Percentiles rank a stretch among this genome's conserved stretches.
Evolutionary conservation across 2,329 filamentous ascomycete species (phyloP).

Genomic region (Aspergillus sp.): DNA sequence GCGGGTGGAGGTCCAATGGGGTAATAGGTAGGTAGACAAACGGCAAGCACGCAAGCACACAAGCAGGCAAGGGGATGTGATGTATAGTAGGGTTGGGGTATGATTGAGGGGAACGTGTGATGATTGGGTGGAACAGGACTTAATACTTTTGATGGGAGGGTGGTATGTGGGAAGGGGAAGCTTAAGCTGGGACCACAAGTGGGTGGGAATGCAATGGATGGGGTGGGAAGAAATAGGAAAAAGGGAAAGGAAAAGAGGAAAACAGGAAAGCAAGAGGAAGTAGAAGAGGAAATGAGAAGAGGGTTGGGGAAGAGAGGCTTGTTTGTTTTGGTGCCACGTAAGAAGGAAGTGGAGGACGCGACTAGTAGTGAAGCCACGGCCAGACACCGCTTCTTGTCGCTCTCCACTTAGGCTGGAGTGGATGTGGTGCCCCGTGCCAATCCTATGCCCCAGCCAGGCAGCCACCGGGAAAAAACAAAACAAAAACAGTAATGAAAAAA

Average conservation of each 20-base stretch:
- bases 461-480: constrained; percentile 10
- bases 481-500: constrained; percentile 10
- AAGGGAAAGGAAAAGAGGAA: not conserved
- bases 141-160: constrained; percentile 4
- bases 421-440: constrained; percentile 1
- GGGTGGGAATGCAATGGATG: not conserved
- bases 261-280: not conserved
- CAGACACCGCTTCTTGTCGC: constrained; percentile 26
- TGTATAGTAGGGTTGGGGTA: constrained; percentile 6
- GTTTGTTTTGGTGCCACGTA: constrained; percentile 30
- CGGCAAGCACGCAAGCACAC: constrained; percentile 9
- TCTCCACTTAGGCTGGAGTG: constrained; percentile 23
- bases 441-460: constrained; percentile 1
- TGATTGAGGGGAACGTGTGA: not conserved
- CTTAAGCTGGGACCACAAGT: constrained; percentile 1
- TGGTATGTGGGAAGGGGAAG: constrained; percentile 7
- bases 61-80: constrained; percentile 26
- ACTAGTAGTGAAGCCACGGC: constrained; percentile 20
- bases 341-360: constrained; percentile 21
- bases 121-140: constrained; percentile 15
- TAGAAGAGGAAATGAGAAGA: not conserved
- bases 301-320: constrained; percentile 6
- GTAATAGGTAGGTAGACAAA: constrained; percentile 9
- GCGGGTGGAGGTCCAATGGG: constrained; percentile 23
- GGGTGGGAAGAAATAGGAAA: not conserved